These are phyloP conservation scores for Asterionellopsis glacialis DNA, from an alignment of 108 stramenopile species.

Conservation along the genomic window DNA sequence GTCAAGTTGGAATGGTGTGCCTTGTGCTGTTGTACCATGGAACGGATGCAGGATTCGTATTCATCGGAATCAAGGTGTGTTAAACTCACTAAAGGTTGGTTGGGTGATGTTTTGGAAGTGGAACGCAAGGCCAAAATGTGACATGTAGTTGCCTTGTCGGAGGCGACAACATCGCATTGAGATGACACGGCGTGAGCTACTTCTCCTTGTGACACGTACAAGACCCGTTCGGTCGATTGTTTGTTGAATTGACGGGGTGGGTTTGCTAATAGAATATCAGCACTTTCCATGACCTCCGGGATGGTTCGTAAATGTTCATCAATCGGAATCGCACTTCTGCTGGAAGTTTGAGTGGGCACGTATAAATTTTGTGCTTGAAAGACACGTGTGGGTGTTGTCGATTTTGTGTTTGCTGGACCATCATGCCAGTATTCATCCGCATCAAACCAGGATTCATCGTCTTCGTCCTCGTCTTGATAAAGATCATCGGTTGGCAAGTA, in stretches of 20 bases:
- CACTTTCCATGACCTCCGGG: constrained; percentile 3
- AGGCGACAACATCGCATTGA: constrained; percentile 51
- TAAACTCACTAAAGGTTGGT: constrained; percentile 39
- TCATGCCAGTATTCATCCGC: no score
- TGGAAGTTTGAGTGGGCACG: background rate
- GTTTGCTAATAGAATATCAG: constrained; percentile 4
- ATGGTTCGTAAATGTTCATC: background rate
- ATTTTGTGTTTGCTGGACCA: background rate
- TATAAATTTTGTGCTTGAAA: background rate
- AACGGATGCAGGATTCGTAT: constrained; percentile 55
- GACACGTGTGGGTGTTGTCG: background rate
- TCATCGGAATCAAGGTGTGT: constrained; percentile 63
- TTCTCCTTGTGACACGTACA: constrained; percentile 55
- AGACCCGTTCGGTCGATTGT: constrained; percentile 10
- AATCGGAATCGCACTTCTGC: constrained; percentile 3
- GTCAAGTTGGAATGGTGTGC: constrained; percentile 29
- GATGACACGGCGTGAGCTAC: constrained; percentile 26
- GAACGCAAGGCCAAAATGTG: constrained; percentile 79
- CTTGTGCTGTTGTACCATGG: constrained; percentile 55
- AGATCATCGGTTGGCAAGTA: background rate
- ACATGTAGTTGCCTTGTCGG: constrained; percentile 81
- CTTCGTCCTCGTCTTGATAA: no score
- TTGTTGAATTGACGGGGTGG: background rate
- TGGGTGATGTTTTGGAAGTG: background rate
- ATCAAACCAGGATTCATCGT: background rate